Evolutionary conservation across 2,329 filamentous ascomycete genomes (phyloP).

Genomic region (Geosmithia flava): DNA sequence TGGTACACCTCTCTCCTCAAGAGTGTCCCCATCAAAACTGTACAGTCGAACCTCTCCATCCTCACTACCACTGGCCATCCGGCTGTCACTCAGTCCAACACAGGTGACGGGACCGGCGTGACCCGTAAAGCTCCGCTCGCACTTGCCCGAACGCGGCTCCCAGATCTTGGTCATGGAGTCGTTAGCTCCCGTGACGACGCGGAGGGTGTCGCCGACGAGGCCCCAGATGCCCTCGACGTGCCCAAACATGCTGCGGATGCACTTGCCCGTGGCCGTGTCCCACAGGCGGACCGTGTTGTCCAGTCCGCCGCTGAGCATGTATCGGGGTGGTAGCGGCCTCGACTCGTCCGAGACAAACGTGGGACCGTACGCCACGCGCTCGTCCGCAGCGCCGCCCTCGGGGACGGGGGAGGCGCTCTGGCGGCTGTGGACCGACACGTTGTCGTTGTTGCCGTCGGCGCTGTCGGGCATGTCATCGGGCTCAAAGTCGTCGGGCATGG

Average conservation of each 20-base stretch:
- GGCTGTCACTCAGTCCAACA: slow-evolving; percentile 77
- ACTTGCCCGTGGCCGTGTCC: slow-evolving; percentile 73
- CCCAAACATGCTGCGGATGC: slow-evolving; percentile 87
- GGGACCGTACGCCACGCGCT: slow-evolving; percentile 43
- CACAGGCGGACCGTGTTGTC: slow-evolving; percentile 88
- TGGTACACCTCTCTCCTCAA: slow-evolving; percentile 38
- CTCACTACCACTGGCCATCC: slow-evolving; percentile 85
- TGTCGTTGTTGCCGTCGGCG: slow-evolving; percentile 36
- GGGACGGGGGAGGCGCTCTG: slow-evolving; percentile 27
- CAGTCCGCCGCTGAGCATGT: slow-evolving; percentile 86
- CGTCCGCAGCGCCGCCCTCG: slow-evolving; percentile 22
- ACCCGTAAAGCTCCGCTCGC: slow-evolving; percentile 83
- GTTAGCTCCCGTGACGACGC: slow-evolving; percentile 80
- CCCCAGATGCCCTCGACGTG: slow-evolving; percentile 96
- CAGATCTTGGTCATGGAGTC: slow-evolving; percentile 91
- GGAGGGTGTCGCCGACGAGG: slow-evolving; percentile 74
- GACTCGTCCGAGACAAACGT: slow-evolving; percentile 47
- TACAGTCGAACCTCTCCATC: slow-evolving; percentile 85
- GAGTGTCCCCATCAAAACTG: slow-evolving; percentile 49
- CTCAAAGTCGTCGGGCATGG: slow-evolving; percentile 79
- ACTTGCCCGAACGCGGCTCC: slow-evolving; percentile 85
- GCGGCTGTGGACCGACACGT: slow-evolving; percentile 33
- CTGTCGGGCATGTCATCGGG: slow-evolving; percentile 51
- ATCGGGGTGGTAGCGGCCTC: slow-evolving; percentile 68
- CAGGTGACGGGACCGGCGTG: slow-evolving; percentile 89